Evolutionary conservation across 345 rosid species (phyloP).

Genomic region (Boechera retrofracta): DNA sequence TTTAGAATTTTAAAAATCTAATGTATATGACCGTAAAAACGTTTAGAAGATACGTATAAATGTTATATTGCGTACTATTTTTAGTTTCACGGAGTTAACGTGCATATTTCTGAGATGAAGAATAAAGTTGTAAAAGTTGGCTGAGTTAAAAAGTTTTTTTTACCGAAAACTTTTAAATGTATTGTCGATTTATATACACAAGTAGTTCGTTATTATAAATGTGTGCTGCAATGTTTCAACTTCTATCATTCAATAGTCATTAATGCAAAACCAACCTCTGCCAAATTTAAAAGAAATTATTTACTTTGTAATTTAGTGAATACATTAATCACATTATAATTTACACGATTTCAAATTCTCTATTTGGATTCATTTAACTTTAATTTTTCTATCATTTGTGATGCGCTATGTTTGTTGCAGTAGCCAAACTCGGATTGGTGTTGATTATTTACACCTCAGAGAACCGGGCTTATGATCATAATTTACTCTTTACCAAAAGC

Average conservation of each 20-base stretch:
- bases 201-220: slow-evolving; percentile 2
- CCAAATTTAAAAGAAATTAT: neutral
- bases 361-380: neutral
- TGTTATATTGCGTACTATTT: no score
- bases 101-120: no score
- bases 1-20: no score
- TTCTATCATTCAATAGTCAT: neutral
- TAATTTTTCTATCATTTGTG: neutral
- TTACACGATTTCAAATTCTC: neutral
- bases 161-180: neutral
- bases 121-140: no score
- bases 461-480: neutral
- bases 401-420: neutral
- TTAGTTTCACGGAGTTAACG: no score
- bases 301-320: neutral
- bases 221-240: neutral
- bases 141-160: no score
- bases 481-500: neutral
- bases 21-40: no score
- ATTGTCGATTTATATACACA: neutral
- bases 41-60: no score
- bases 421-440: neutral
- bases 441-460: neutral
- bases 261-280: neutral
- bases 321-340: neutral